Percentiles rank a stretch among this genome's conserved stretches.
These are phyloP conservation scores for Exserohilum rostratum DNA, from an alignment of 2,329 filamentous ascomycete genomes.

Conservation along the genomic window DNA sequence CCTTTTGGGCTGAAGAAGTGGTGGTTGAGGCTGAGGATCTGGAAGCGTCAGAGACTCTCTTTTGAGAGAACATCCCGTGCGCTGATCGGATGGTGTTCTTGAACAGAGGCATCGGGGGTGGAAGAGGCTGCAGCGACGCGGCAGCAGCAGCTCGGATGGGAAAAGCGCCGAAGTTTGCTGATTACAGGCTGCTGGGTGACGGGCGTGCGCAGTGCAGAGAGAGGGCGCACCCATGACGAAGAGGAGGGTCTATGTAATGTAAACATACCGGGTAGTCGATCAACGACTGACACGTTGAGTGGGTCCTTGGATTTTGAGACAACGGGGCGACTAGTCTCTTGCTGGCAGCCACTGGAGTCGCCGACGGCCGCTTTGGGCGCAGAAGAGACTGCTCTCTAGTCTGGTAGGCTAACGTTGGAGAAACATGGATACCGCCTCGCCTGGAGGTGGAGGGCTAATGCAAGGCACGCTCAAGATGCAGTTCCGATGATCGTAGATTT, in stretches of 20 bases:
- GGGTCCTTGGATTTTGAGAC: constrained; percentile 7
- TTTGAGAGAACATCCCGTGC: constrained; percentile 37
- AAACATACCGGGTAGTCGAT: constrained; percentile 26
- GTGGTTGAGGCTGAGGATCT: constrained; percentile 29
- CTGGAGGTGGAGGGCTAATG: constrained; percentile 8
- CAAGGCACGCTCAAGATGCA: constrained; percentile 14
- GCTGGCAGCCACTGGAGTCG: constrained; percentile 9
- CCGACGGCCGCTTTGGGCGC: constrained; percentile 8
- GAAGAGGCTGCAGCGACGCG: not conserved
- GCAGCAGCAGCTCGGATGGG: not conserved
- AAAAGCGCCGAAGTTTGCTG: constrained; percentile 4
- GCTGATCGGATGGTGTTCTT: constrained; percentile 41
- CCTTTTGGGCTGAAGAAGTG: constrained; percentile 34
- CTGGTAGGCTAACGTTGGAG: constrained; percentile 9
- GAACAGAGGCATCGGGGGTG: constrained; percentile 30
- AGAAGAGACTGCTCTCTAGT: constrained; percentile 3
- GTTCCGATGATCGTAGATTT: constrained; percentile 2
- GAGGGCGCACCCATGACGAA: constrained; percentile 27
- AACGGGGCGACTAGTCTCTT: constrained; percentile 5
- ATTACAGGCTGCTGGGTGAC: constrained; percentile 4
- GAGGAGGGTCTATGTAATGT: constrained; percentile 19
- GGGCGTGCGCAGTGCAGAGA: constrained; percentile 4
- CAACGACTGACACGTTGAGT: constrained; percentile 10
- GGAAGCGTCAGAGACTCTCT: constrained; percentile 23
- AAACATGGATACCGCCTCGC: constrained; percentile 4